Evolutionary conservation across 148 eudicot genomes (phyloP).

Genomic region (Beta vulgaris): DNA sequence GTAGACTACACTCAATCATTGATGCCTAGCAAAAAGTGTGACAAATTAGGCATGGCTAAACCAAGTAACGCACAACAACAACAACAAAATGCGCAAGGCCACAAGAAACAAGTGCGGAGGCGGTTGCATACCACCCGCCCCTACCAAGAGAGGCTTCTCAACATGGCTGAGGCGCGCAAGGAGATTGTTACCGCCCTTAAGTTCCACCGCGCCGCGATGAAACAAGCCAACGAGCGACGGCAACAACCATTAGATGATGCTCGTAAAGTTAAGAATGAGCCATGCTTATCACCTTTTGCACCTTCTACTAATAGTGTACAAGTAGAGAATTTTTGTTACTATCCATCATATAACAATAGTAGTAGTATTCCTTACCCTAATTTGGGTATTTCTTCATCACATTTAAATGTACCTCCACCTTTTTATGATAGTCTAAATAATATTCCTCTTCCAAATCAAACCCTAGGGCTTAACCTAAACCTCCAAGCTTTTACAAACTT

Average conservation of each 20-base stretch:
- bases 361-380: neutral
- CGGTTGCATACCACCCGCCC: conserved; percentile 89
- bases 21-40: neutral
- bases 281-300: neutral
- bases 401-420: conserved; percentile 12
- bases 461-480: conserved; percentile 80
- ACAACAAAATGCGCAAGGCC: conserved; percentile 20
- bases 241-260: neutral
- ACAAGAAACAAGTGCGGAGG: conserved; percentile 72
- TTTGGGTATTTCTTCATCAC: neutral
- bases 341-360: conserved; percentile 8
- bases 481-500: conserved; percentile 66
- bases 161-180: conserved; percentile 89
- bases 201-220: conserved; percentile 83
- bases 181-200: conserved; percentile 92
- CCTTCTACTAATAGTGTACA: too few relatives aligned
- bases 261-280: conserved; percentile 12
- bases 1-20: neutral
- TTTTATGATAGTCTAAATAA: conserved; percentile 16
- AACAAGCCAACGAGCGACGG: conserved; percentile 39
- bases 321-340: neutral
- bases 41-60: conserved; percentile 26
- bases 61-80: conserved; percentile 18
- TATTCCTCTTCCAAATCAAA: conserved; percentile 62
- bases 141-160: conserved; percentile 82